Conservation (phyloP, 2,329 filamentous ascomycete genomes). For the Neofusicoccum ribis region DNA sequence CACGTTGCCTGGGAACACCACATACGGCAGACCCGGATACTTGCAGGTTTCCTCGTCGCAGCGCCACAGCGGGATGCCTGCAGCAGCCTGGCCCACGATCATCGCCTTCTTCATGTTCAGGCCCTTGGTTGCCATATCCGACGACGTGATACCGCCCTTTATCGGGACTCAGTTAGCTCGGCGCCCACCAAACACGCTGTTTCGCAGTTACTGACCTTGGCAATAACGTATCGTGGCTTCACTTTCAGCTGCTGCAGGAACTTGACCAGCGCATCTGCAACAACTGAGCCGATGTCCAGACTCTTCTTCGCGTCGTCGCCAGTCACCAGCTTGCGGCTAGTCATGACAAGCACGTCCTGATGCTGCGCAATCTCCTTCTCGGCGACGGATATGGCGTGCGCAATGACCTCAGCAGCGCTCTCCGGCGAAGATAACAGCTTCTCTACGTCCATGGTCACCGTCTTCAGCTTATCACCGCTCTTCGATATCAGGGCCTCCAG, state of each 20-base stretch:
- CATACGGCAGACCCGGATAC: conserved; percentile 54
- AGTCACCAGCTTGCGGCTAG: conserved; percentile 54
- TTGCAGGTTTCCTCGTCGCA: conserved; percentile 56
- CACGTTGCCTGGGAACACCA: conserved; percentile 62
- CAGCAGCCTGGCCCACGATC: conserved; percentile 58
- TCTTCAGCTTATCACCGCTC: conserved; percentile 44
- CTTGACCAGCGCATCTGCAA: conserved; percentile 54
- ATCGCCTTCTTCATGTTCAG: conserved; percentile 55
- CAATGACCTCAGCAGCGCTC: conserved; percentile 37
- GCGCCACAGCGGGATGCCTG: conserved; percentile 60
- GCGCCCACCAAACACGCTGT: background rate
- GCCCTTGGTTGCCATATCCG: conserved; percentile 59
- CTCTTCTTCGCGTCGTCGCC: conserved; percentile 53
- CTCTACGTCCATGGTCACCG: conserved; percentile 51
- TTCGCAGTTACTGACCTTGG: conserved; percentile 38
- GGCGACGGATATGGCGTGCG: conserved; percentile 34
- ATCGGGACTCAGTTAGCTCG: conserved; percentile 26
- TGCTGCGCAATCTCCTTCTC: conserved; percentile 42
- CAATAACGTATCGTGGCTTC: conserved; percentile 58
- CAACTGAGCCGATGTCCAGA: conserved; percentile 55
- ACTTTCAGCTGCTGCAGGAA: conserved; percentile 51
- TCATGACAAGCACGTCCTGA: conserved; percentile 60
- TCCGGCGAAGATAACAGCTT: conserved; percentile 46
- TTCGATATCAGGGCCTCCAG: conserved; percentile 45
- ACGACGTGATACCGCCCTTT: conserved; percentile 58